Conservation (phyloP, 2,329 filamentous ascomycete species). For the Exophiala dermatitidis region DNA sequence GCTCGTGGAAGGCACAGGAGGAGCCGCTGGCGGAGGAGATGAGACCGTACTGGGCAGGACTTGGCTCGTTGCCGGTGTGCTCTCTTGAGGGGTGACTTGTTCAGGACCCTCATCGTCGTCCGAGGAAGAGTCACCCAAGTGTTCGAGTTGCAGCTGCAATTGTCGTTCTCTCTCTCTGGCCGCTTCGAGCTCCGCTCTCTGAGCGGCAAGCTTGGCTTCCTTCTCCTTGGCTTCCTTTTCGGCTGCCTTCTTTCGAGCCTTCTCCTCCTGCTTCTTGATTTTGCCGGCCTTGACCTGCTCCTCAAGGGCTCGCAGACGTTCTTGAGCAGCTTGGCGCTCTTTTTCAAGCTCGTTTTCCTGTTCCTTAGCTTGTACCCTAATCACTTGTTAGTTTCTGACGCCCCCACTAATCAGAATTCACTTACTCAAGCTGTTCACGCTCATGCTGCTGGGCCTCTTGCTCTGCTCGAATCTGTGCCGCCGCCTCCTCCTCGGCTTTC, state of each 20-base stretch:
- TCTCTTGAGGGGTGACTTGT: conserved; percentile 58
- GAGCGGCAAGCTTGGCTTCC: conserved; percentile 72
- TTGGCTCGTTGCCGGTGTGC: conserved; percentile 53
- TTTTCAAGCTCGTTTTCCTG: conserved; percentile 74
- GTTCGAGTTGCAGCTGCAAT: conserved; percentile 79
- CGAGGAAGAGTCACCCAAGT: conserved; percentile 66
- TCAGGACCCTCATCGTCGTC: conserved; percentile 68
- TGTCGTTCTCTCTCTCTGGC: conserved; percentile 85
- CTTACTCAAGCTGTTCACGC: conserved; percentile 75
- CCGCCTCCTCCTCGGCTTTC: conserved; percentile 62
- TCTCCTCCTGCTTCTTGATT: conserved; percentile 93
- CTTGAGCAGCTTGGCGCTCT: conserved; percentile 73
- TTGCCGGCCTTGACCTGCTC: conserved; percentile 92
- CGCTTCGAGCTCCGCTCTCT: conserved; percentile 85
- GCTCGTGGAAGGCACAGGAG: conserved; percentile 32
- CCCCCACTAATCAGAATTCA: conserved; percentile 29
- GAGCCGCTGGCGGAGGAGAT: conserved; percentile 30
- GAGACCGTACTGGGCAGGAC: conserved; percentile 37
- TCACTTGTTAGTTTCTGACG: conserved; percentile 27
- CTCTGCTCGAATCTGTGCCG: conserved; percentile 58
- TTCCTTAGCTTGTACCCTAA: conserved; percentile 62
- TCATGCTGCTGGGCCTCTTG: conserved; percentile 69
- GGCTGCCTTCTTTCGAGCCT: conserved; percentile 82
- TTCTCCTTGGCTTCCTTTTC: conserved; percentile 81
- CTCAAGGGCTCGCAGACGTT: conserved; percentile 79